Evolutionary conservation across 78 protist species (phyloP), one percentile per base, ranked within the genome.

Genomic region (slime mould (Dictyostelium discoideum)): DNA sequence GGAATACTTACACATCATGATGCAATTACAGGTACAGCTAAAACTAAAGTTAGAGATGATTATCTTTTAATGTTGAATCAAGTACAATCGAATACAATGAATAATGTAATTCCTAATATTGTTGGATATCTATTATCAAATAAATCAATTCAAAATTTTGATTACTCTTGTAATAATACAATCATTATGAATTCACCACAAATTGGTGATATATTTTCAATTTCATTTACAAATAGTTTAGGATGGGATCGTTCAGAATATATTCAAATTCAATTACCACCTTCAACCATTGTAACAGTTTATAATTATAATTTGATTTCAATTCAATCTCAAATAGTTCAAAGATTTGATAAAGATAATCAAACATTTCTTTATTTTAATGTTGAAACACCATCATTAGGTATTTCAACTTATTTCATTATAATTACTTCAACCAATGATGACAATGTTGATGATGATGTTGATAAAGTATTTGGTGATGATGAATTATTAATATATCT

Each of bases 321-420:
- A 24, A 29, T 93, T 32, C 26, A 48, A 29, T 85, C 92, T 9
- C 92, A 86, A 72, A 60, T 63, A 1, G 42, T 93, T 48, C 46
- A 82, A 42, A 42, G 84, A 40, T 3, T 93, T 0, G 96, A 85
- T 65, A 29, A 73, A 44, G 7, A 6, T 32, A 65, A 57, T 14
- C 13, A 77, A 65, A 79, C 72, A 76, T 60, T n/a, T 37, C 32
- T 93, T 14, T 93, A 86, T 74, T 85, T 85, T 20, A 37, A 69
- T 9, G 92, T 76, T 14, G 3, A 32, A n/a, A 80, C 82, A 18
- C 86, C 92, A 7, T 86, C 96, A 3, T 16, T 93, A 5, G 96
- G 96, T 29, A 86, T 83, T 14, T 82, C 85, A 26, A 85, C 92
- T 22, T 93, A 85, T 79, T 93, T 93, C 24, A 85, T 93, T n/a